Percentiles rank a stretch among this genome's conserved stretches.
phyloP scores from a whole-genome alignment of 2,329 filamentous ascomycete genomes.

The Helotiales sp. region DNA sequence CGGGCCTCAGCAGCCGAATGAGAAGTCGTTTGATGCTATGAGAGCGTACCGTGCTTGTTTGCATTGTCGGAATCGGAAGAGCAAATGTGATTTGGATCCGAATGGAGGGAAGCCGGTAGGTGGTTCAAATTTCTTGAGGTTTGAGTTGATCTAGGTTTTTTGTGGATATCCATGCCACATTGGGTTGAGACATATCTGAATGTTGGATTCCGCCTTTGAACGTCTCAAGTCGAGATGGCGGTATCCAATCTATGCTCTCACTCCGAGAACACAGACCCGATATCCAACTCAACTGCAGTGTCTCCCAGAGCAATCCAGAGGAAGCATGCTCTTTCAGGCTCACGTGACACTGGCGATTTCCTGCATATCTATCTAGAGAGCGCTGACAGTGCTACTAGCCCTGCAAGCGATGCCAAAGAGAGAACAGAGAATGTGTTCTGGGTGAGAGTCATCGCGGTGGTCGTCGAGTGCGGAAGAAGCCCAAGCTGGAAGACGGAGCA shows the following conservation, averaged over 20 bases:
- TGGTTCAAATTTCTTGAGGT: not conserved
- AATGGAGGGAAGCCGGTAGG: conserved; percentile 42
- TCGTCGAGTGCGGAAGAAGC: conserved; percentile 42
- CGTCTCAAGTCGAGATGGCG: not conserved
- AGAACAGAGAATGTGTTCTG: conserved; percentile 41
- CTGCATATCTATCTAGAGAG: not conserved
- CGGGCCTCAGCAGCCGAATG: not conserved
- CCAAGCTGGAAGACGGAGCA: conserved; percentile 34
- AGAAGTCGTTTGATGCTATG: conserved; percentile 38
- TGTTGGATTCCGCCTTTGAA: not conserved
- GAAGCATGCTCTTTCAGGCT: no score
- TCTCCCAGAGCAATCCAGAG: not conserved
- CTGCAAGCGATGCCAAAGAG: conserved; percentile 43
- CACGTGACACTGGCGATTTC: not conserved
- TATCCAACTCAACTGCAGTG: not conserved
- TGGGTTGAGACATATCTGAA: not conserved
- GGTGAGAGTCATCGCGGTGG: conserved; percentile 43
- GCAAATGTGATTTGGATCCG: conserved; percentile 42
- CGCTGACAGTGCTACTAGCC: conserved; percentile 33
- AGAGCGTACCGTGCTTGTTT: conserved; percentile 43
- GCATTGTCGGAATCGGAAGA: conserved; percentile 43
- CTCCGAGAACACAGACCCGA: no score
- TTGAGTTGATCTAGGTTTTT: not conserved
- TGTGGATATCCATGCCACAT: not conserved
- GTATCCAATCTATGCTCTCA: no score